Conservation (phyloP, 495 filamentous ascomycete genomes). For the Penicillium coprophilum region DNA sequence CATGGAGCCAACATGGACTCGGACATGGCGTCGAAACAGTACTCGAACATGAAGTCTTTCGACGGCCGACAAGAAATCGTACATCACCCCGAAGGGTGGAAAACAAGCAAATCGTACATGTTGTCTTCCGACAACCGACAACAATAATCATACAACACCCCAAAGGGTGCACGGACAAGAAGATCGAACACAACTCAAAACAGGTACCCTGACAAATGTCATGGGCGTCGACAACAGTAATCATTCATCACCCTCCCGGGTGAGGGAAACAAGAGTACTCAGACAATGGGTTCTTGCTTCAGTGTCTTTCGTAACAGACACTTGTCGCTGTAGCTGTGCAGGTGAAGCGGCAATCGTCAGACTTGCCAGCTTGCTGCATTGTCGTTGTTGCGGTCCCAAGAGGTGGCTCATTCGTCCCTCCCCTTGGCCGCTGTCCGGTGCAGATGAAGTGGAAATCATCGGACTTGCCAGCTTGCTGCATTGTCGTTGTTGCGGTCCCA, state of each 20-base stretch:
- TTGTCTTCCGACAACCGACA: neutral
- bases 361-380: constrained; percentile 3
- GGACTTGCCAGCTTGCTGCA: constrained; percentile 1
- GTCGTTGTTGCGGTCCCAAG: neutral
- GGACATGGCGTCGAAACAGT: neutral
- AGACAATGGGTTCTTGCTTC: neutral
- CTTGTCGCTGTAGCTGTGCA: neutral
- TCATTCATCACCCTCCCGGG: neutral
- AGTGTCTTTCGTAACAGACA: neutral
- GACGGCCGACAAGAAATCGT: neutral
- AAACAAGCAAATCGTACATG: neutral
- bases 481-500: neutral
- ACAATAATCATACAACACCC: neutral
- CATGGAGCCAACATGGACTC: neutral
- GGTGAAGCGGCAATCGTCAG: constrained; percentile 1
- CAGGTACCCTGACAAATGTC: too few relatives aligned
- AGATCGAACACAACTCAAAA: neutral
- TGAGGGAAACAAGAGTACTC: neutral
- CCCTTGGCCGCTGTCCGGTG: neutral
- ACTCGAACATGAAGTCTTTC: neutral
- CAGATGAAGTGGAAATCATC: constrained; percentile 3
- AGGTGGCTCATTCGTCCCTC: neutral
- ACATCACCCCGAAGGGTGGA: constrained; percentile 1
- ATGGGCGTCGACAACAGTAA: neutral
- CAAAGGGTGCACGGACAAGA: neutral